Base-by-base conservation (phyloP, 176 grass and related monocot species). In the Carex myosuroides region DNA sequence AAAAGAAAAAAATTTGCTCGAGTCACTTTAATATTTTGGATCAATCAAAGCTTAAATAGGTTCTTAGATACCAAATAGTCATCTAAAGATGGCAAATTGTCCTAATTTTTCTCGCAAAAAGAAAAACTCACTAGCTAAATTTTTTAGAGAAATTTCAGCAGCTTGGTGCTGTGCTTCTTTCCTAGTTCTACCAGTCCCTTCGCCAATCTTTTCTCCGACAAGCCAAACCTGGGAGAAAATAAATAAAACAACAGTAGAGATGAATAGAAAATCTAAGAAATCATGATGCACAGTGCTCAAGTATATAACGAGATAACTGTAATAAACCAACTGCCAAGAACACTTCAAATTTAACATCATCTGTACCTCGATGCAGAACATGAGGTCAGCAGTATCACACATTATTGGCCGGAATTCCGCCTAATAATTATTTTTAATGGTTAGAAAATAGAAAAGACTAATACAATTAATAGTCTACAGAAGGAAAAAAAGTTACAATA, bases 191-290 rank as follows among this genome's bases (percentile, higher is more conserved):
- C 94, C 92, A 85, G 89, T 83, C 80, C 88, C 94, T 90, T 92
- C 90, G 80, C 94, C 94, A 60, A 97, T 46, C 55, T 94, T 97
- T 86, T 91, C 92, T 88, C 94, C 94, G 59, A 97, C 78, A 89
- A 97, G 84, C 92, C 94, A 92, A 89, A 97, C 89, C 94, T 94
- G 85, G 79, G 84, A 90, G 69, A 59, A 60, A 79, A 18, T 67
- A 84, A 76, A 26, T 42, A 16, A 62, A 90, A 87, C 14, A 18
- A 89, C 13, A 17, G 29, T 48, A 61, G 6, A 66, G 26, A 56
- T 78, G 2, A 32, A 1, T 71, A 20, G 6, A 77, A 53, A 54
- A 76, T 76, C 11, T 22, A 56, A 1, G 5, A 78, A 78, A 57
- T 7, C 2, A 78, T 55, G 13, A 29, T 33, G 14, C 1, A 1